Conservation (phyloP, 148 eudicot species). For the Camellia lanceoleosa region DNA sequence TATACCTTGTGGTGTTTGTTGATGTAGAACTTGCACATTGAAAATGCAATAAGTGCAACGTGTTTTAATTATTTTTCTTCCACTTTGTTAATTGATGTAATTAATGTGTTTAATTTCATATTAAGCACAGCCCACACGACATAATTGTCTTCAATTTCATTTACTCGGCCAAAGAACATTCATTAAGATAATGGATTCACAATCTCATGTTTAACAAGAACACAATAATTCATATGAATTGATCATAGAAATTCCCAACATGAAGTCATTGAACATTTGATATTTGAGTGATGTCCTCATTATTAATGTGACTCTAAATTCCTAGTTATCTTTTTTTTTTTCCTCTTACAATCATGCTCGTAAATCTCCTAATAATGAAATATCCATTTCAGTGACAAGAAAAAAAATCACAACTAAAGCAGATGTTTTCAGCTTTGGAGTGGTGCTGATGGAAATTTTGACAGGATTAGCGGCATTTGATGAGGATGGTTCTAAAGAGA, state of each 20-base stretch:
- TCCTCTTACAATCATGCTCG: too few species aligned
- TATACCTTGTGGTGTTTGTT: neutral
- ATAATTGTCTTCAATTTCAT: neutral
- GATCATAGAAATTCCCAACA: neutral
- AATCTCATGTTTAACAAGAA: too few species aligned
- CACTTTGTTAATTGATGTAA: neutral
- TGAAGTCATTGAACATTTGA: neutral
- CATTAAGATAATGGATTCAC: neutral
- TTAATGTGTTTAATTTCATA: neutral
- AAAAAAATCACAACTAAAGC: conserved; percentile 64
- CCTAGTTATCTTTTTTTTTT: neutral
- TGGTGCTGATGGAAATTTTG: conserved; percentile 75
- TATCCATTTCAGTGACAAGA: conserved; percentile 54
- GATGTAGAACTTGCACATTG: neutral
- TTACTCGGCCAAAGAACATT: neutral
- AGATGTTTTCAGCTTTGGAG: conserved; percentile 85
- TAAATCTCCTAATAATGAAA: neutral
- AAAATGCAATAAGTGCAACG: neutral
- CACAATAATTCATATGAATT: neutral
- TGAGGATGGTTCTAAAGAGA: conserved; percentile 66
- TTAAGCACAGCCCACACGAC: neutral
- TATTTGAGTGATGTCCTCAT: neutral
- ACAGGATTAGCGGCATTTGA: conserved; percentile 77
- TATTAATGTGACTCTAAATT: neutral
- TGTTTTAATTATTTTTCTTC: neutral